Evolutionary conservation across 2,329 filamentous ascomycete genomes (phyloP), one percentile per base, ranked within the genome.

Genomic region (Aspergillus thermomutatus): DNA sequence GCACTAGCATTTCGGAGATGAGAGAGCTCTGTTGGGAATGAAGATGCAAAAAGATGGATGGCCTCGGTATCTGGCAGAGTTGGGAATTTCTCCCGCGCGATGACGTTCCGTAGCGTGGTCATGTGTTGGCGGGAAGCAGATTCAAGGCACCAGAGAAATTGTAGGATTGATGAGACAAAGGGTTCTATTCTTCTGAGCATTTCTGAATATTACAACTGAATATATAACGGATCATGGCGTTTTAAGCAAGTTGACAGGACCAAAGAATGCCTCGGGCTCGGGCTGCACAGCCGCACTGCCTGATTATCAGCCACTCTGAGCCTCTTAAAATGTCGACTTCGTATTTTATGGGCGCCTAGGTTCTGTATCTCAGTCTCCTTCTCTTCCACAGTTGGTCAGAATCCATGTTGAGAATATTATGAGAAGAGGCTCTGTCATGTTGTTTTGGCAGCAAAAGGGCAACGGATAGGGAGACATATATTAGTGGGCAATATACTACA

Each of bases 1-100:
- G 52, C 40, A 27, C 49, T 54, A 14, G 55, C 55, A 43, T 57
- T 48, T 34, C 41, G 47, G n/a, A 57, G 40, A 43, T 57, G 55
- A 3, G 25, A 9, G 11, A 57, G 34, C n/a, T 57, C 55, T 7
- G 23, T 9, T 26, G 27, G 11, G 40, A 57, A 57, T 14, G 51
- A 31, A 2, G 40, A 21, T 19, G 31, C 48, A 14, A 54, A 57
- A 21, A 50, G 52, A 8, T 19, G 25, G 5, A 57, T 21, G 14
- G 41, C 23, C 23, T 40, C 28, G 14, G 46, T 17, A 19, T 57
- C 47, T 26, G 51, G 34, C 2, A 37, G 11, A 46, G 21, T 14
- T 14, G 11, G 11, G 11, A 46, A 46, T 26, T 26, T 6, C 19
- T 14, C 43, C 14, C 23, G 19, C 21, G 43, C 43, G 23, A 46